These are phyloP conservation scores for Ramaria sp. DNA, from an alignment of 768 basidiomycete species.

Conservation along the genomic window DNA sequence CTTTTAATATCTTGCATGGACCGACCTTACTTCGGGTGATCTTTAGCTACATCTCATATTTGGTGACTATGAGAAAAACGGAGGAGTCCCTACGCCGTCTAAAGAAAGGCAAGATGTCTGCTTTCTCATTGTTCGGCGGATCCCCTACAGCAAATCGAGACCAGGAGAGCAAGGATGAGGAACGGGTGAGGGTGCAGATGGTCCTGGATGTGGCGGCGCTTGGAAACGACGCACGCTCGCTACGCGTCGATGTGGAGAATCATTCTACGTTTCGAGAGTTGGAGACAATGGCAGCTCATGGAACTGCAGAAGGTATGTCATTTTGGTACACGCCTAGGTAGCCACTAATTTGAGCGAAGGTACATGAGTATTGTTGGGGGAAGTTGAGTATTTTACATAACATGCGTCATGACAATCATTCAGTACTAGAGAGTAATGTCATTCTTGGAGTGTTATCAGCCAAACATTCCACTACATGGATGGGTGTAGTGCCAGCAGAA, in stretches of 20 bases:
- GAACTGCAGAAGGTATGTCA: not conserved
- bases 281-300: slow-evolving; percentile 16
- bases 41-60: slow-evolving; percentile 64
- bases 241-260: slow-evolving; percentile 53
- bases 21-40: not conserved
- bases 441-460: too few species aligned
- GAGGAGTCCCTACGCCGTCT: slow-evolving; percentile 80
- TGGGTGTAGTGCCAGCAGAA: too few species aligned
- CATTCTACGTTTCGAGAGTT: slow-evolving; percentile 44
- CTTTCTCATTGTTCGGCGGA: slow-evolving; percentile 63
- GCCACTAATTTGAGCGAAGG: not conserved
- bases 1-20: too few species aligned
- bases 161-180: slow-evolving; percentile 76
- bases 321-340: not conserved
- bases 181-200: slow-evolving; percentile 80
- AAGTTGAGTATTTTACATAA: too few species aligned
- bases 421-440: too few species aligned
- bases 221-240: slow-evolving; percentile 57
- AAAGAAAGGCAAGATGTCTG: slow-evolving; percentile 74
- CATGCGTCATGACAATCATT: too few species aligned
- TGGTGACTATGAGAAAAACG: slow-evolving; percentile 82
- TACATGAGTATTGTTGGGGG: not conserved
- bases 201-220: slow-evolving; percentile 78
- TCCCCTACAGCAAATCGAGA: slow-evolving; percentile 33
- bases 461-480: too few species aligned